These are phyloP conservation scores for Ophiostoma sp. DNA, from an alignment of 2,329 filamentous ascomycete species.

Conservation along the genomic window DNA sequence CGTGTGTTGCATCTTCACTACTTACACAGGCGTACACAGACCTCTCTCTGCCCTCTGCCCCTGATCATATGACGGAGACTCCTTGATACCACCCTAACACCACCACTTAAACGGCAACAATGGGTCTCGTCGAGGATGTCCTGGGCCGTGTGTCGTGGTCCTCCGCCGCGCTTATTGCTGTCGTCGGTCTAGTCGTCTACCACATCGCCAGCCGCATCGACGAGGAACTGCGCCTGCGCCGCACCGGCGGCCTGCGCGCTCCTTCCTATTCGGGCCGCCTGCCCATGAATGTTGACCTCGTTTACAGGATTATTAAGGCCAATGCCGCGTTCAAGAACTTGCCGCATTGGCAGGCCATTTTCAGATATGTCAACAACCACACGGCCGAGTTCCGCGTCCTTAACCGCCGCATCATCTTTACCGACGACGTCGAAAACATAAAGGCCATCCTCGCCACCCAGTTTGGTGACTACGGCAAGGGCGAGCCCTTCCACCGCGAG, in stretches of 20 bases:
- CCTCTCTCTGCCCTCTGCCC: neutral
- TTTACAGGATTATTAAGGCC: conserved; percentile 51
- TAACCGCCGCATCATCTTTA: conserved; percentile 62
- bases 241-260: conserved; percentile 24
- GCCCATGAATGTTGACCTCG: conserved; percentile 57
- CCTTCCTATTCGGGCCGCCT: neutral
- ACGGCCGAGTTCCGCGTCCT: conserved; percentile 57
- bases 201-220: conserved; percentile 13
- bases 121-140: conserved; percentile 49
- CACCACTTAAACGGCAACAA: conserved; percentile 28
- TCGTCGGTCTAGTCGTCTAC: conserved; percentile 38
- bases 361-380: conserved; percentile 43
- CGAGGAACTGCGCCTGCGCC: conserved; percentile 20
- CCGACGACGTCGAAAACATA: conserved; percentile 81
- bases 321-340: conserved; percentile 52
- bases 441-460: conserved; percentile 86
- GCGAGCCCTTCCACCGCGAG: conserved; percentile 64
- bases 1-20: neutral
- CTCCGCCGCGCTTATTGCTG: conserved; percentile 36
- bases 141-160: conserved; percentile 44
- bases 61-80: neutral
- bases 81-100: neutral
- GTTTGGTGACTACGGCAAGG: conserved; percentile 81
- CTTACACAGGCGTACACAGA: conserved; percentile 1
- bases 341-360: conserved; percentile 54